These are phyloP conservation scores for Solanum peruvianum DNA, from an alignment of 257 asterid species.

Conservation along the genomic window DNA sequence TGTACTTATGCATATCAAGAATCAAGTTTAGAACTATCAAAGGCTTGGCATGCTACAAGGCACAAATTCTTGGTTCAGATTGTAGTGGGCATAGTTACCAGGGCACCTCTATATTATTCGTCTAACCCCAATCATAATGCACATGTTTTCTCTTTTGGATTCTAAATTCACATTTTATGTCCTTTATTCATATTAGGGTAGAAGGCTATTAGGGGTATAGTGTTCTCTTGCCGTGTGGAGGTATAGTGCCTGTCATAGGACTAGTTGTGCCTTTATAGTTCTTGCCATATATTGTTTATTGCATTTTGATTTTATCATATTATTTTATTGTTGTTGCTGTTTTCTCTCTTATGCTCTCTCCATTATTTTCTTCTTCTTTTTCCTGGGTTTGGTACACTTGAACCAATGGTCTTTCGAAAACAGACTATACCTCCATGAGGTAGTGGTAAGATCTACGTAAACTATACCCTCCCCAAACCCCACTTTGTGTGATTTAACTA, in stretches of 20 bases:
- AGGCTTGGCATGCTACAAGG: background rate
- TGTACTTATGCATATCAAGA: background rate
- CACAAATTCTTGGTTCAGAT: background rate
- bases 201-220: background rate
- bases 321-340: background rate
- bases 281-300: background rate
- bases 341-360: background rate
- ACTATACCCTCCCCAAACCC: background rate
- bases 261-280: background rate
- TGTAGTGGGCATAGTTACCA: too few relatives aligned
- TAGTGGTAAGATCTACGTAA: background rate
- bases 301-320: background rate
- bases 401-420: background rate
- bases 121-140: background rate
- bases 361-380: background rate
- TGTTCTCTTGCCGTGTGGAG: background rate
- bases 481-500: background rate
- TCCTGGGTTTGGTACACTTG: background rate
- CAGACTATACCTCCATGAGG: background rate
- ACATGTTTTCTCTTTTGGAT: background rate
- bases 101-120: background rate
- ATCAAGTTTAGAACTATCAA: background rate
- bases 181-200: background rate
- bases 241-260: background rate
- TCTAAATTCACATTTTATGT: background rate